Conservation (phyloP, 1,284 basidiomycete species). For the Ustilago bromivora region DNA sequence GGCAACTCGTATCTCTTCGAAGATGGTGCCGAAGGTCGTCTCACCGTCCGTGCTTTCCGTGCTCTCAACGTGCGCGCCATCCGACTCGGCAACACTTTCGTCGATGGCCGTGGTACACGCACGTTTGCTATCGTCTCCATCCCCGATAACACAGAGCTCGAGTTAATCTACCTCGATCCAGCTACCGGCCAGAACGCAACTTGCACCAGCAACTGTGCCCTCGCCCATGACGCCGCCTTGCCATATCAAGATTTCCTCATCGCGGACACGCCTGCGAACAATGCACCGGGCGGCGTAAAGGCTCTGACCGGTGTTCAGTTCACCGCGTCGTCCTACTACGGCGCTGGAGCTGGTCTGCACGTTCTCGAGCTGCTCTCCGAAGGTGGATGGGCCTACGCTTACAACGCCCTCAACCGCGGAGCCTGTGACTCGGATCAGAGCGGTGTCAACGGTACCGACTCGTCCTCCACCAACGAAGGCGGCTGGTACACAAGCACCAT, state of each 20-base stretch:
- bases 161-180: slow-evolving; percentile 82
- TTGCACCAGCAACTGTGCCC: slow-evolving; percentile 69
- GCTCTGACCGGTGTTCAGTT: slow-evolving; percentile 79
- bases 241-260: slow-evolving; percentile 91
- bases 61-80: slow-evolving; percentile 82
- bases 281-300: slow-evolving; percentile 71
- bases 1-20: slow-evolving; percentile 85
- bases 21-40: slow-evolving; percentile 79
- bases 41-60: slow-evolving; percentile 79
- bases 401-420: slow-evolving; percentile 62
- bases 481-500: slow-evolving; percentile 60
- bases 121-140: slow-evolving; percentile 82
- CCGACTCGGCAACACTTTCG: slow-evolving; percentile 90
- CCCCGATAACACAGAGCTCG: slow-evolving; percentile 85
- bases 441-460: slow-evolving; percentile 57
- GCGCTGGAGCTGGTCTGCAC: slow-evolving; percentile 84
- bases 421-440: slow-evolving; percentile 49
- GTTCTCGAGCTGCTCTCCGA: slow-evolving; percentile 89
- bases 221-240: slow-evolving; percentile 74
- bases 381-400: slow-evolving; percentile 72
- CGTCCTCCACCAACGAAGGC: slow-evolving; percentile 53
- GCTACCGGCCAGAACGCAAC: slow-evolving; percentile 78
- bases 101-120: slow-evolving; percentile 81
- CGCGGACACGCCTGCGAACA: slow-evolving; percentile 65
- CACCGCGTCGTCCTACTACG: slow-evolving; percentile 81